phyloP scores from a whole-genome alignment of 2,329 filamentous ascomycete genomes.

The Trichophyton simii region DNA sequence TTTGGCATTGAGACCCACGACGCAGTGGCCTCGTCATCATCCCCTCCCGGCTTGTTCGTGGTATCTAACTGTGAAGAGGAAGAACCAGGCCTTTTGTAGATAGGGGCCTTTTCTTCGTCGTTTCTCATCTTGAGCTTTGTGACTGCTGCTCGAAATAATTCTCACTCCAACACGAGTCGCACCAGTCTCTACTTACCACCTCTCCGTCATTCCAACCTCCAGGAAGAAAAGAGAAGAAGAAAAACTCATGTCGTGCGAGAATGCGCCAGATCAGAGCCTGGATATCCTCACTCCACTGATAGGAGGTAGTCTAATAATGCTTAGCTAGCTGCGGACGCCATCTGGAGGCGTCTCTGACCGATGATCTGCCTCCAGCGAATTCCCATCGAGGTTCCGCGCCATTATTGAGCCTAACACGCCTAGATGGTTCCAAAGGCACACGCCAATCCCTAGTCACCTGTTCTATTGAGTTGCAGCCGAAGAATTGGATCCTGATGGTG shows the following conservation, averaged over 20 bases:
- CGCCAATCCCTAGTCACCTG: background rate
- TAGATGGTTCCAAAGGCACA: background rate
- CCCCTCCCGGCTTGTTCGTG: background rate
- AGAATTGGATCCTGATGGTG: background rate
- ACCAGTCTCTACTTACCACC: background rate
- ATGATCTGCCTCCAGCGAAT: background rate
- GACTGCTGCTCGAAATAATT: background rate
- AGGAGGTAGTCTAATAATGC: background rate
- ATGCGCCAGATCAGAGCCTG: background rate
- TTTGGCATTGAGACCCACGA: background rate
- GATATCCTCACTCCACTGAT: too few relatives aligned
- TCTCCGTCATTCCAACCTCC: too few relatives aligned
- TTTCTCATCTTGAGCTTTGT: background rate
- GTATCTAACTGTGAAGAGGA: background rate
- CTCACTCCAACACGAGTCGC: background rate
- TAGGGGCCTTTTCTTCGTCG: background rate
- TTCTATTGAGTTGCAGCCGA: background rate
- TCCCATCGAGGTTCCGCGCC: background rate
- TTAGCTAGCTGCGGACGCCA: background rate
- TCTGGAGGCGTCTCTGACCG: background rate
- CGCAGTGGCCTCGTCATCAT: background rate
- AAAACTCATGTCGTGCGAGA: background rate
- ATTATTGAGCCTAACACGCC: background rate
- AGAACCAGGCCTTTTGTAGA: background rate
- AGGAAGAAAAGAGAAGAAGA: background rate